phyloP scores from a whole-genome alignment of 306 rosid species.

The Dalbergia cochinchinensis region DNA sequence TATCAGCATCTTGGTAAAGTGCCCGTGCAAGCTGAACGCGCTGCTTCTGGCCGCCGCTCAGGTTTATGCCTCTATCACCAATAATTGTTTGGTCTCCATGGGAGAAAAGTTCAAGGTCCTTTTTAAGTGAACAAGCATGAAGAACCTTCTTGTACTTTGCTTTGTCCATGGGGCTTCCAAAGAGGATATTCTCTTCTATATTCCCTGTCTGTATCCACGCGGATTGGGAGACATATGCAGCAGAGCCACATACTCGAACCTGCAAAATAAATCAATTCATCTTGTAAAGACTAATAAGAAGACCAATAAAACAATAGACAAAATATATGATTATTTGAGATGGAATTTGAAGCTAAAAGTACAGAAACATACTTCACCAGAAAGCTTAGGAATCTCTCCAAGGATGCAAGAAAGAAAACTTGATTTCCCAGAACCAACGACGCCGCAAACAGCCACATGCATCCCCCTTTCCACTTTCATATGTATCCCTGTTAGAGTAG shows the following conservation, averaged over 20 bases:
- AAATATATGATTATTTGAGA: conserved; percentile 25
- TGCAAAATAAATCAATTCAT: conserved; percentile 49
- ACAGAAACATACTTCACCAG: conserved; percentile 78
- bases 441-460: conserved; percentile 89
- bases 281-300: conserved; percentile 29
- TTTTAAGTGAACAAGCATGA: conserved; percentile 89
- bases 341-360: conserved; percentile 25
- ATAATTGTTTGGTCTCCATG: conserved; percentile 95
- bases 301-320: conserved; percentile 30
- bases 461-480: conserved; percentile 77
- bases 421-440: conserved; percentile 91
- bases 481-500: conserved; percentile 73
- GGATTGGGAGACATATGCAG: conserved; percentile 92
- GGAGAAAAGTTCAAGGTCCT: conserved; percentile 87
- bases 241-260: conserved; percentile 82
- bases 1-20: conserved; percentile 91
- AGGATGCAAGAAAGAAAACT: conserved; percentile 88
- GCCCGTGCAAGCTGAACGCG: conserved; percentile 96
- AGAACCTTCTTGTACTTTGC: conserved; percentile 85
- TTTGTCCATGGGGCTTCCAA: conserved; percentile 84
- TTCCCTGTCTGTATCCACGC: conserved; percentile 97
- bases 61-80: conserved; percentile 95
- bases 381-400: conserved; percentile 85
- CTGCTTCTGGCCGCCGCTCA: conserved; percentile 98
- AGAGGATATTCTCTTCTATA: conserved; percentile 92